Evolutionary conservation across 306 rosid species (phyloP).

Genomic region (Hippophae gyantsensis): DNA sequence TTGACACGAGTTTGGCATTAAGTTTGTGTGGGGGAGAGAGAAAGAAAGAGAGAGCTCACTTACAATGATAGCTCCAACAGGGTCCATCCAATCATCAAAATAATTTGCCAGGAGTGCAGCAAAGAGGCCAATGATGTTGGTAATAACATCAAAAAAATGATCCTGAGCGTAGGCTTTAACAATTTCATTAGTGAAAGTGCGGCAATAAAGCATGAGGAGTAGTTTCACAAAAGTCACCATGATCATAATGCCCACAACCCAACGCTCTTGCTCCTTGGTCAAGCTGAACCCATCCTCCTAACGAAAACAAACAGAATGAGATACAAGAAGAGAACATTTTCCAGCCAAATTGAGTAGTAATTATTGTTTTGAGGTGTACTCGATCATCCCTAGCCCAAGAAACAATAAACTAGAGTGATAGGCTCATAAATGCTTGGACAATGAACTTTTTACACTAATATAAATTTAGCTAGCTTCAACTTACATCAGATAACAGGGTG

Average conservation of each 20-base stretch:
- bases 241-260: constrained; percentile 96
- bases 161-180: constrained; percentile 95
- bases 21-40: constrained; percentile 5
- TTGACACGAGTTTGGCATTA: neutral
- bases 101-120: constrained; percentile 91
- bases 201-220: constrained; percentile 66
- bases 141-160: constrained; percentile 94
- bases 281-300: constrained; percentile 57
- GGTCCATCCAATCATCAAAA: constrained; percentile 84
- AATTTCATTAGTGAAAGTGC: constrained; percentile 74
- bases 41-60: constrained; percentile 26
- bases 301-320: constrained; percentile 3
- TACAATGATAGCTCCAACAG: constrained; percentile 94
- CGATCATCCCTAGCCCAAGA: neutral
- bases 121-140: constrained; percentile 83
- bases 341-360: neutral
- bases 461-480: constrained; percentile 21
- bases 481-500: constrained; percentile 52
- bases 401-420: neutral
- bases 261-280: constrained; percentile 66
- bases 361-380: neutral
- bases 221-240: constrained; percentile 80
- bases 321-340: constrained; percentile 1
- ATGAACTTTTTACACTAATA: constrained; percentile 4
- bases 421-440: neutral